Evolutionary conservation across 208 protist genomes (phyloP), one percentile per base, ranked within the genome.

Genomic region (Trypanosoma vivax): DNA sequence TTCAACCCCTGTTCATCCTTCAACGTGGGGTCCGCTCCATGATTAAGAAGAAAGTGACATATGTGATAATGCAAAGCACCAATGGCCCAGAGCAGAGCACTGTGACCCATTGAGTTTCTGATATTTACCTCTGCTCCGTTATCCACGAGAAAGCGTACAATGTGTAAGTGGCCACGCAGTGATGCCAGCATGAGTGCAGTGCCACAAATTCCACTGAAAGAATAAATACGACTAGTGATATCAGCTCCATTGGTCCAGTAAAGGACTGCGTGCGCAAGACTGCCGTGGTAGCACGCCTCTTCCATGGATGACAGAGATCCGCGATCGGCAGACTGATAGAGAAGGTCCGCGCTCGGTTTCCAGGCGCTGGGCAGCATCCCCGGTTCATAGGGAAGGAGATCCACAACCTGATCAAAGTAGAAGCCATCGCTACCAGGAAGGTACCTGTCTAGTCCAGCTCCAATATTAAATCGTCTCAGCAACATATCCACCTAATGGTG

Each of bases 141-240:
- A 45, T 92, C 78, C 47, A 92, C 45, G 7, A 92, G 50, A 56
- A 92, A 90, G 11, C 67, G 71, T 18, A 83, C 85, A 25, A 85
- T 55, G 2, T 60, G 23, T 10, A 86, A 51, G 25, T 92, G 80
- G 1, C 79, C 73, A 28, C 65, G 58, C 24, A 79, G 63, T 10
- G 63, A 28, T 18, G 81, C 78, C 80, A 77, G 88, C 80, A 92
- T 89, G 6, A 92, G 71, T 16, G 72, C 49, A 0, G 85, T 79
- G 3, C 73, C 85, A 37, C 72, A 68, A 55, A 28, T 70, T 57
- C 73, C 72, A 13, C 79, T 76, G 50, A 81, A 79, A n/a, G 73
- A 7, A 9, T 58, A 60, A 1, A 28, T 40, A 19, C 70, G 66
- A 0, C 38, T 59, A 0, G 64, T 30, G 10, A 90, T 42, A 47